These are phyloP conservation scores for Castanea mollissima DNA, from an alignment of 306 rosid genomes.

Conservation along the genomic window DNA sequence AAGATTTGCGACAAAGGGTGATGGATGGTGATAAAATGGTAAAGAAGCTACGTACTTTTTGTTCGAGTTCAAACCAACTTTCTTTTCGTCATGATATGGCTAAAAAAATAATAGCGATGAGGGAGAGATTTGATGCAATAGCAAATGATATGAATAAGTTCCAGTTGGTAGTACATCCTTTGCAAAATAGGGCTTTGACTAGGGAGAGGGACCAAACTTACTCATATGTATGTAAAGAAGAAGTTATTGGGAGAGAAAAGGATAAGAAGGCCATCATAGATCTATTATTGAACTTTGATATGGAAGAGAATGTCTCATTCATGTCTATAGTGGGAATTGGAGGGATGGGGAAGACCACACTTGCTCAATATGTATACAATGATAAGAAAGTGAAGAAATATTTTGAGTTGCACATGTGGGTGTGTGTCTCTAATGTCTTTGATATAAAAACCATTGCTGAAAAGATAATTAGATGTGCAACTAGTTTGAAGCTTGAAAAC, in stretches of 20 bases:
- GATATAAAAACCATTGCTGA: neutral
- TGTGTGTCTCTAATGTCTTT: neutral
- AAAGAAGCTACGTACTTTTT: no score
- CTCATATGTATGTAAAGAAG: neutral
- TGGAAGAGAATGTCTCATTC: neutral
- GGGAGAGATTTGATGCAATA: no score
- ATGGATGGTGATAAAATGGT: no score
- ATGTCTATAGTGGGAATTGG: neutral
- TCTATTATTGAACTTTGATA: neutral
- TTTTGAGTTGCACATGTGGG: no score
- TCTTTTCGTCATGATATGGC: no score
- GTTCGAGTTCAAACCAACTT: no score
- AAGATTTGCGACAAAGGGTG: no score
- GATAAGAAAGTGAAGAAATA: no score
- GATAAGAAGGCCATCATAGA: neutral
- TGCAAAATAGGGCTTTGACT: no score
- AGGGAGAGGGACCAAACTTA: neutral
- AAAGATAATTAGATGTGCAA: neutral
- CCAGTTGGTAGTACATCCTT: no score
- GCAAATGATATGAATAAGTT: no score
- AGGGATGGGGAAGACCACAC: neutral
- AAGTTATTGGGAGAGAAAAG: neutral
- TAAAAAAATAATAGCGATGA: no score
- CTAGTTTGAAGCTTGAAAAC: neutral
- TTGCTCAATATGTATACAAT: neutral